Base-by-base conservation (phyloP, 164 flowering plant genomes). In the Stephania yunnanensis region DNA sequence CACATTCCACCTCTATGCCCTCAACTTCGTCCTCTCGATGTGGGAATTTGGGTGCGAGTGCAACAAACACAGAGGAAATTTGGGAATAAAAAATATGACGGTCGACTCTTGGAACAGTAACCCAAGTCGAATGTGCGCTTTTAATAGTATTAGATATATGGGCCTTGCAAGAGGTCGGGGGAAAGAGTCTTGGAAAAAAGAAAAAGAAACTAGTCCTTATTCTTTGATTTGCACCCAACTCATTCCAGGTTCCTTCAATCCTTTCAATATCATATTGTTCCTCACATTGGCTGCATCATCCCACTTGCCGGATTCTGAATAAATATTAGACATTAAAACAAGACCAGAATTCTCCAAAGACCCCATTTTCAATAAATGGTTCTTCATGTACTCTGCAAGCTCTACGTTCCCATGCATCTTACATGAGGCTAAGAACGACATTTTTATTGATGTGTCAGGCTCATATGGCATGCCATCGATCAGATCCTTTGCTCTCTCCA, bases 391-490 rank as follows among this genome's bases (percentile, higher is more conserved):
- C 53, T 82, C 61, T 6, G 77, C 82, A 10, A 73, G 75, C 19
- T 58, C 71, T 58, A 74, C 25, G 71, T 80, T 19, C 22, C 78
- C 78, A 68, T 80, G 85, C 61, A 82, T 79, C 74, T 76, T 80
- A 76, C 82, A 82, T 73, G 78, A 67, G 22, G 81, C 82, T 73
- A 82, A 80, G 69, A 80, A 53, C 20, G 72, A 71, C 73, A 31
- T 78, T 81, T 79, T 80, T 10, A 82, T 65, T 11, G 65, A 69
- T 50, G 55, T 69, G 72, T 73, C 78, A 67, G 81, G 80, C 69
- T 78, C 63, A 55, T 68, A 74, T 9, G 85, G 85, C 85, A 83
- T 83, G 61, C 45, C n/a, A 74, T 83, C 81, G n/a, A 82, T 80
- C 55, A 80, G 61, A 29, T 61, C n/a, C 70, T 75, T 80, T 0